Conservation (phyloP, 805 yeast genomes). For the Candida vartiovaarae region DNA sequence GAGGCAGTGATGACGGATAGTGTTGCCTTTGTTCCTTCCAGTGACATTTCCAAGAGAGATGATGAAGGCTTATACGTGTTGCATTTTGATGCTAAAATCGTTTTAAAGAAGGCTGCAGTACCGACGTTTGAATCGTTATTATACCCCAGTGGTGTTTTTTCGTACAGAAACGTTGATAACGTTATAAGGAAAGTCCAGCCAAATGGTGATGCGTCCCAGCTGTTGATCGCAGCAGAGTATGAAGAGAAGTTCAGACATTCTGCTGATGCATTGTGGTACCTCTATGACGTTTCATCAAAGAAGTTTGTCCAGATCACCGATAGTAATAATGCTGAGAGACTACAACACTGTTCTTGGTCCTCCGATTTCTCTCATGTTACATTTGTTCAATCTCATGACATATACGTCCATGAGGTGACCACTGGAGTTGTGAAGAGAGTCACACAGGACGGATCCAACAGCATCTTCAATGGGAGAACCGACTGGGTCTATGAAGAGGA, state of each 20-base stretch:
- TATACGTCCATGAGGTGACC: conserved; percentile 39
- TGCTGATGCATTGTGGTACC: conserved; percentile 51
- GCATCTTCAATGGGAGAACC: conserved; percentile 59
- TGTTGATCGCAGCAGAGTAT: conserved; percentile 47
- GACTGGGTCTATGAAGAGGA: conserved; percentile 89
- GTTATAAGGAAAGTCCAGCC: conserved; percentile 35
- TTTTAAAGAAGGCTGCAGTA: conserved; percentile 28
- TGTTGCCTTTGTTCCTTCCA: conserved; percentile 23
- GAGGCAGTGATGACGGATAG: conserved; percentile 3
- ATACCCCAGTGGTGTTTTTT: conserved; percentile 30
- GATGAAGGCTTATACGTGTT: conserved; percentile 41
- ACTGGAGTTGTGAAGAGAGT: conserved; percentile 11
- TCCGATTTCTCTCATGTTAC: conserved; percentile 51
- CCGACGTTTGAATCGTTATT: conserved; percentile 12
- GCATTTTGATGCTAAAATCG: conserved; percentile 13
- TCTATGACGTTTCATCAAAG: conserved; percentile 40
- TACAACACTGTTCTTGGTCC: conserved; percentile 50
- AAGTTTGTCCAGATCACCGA: conserved; percentile 27
- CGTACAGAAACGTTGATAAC: conserved; percentile 33
- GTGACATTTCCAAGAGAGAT: conserved; percentile 19
- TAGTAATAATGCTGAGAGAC: conserved; percentile 6
- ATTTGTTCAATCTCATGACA: conserved; percentile 48
- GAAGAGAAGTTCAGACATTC: conserved; percentile 65
- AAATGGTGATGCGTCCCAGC: conserved; percentile 39
- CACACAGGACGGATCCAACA: conserved; percentile 42